phyloP scores from a whole-genome alignment of 306 rosid genomes.

The Castanopsis chinensis region DNA sequence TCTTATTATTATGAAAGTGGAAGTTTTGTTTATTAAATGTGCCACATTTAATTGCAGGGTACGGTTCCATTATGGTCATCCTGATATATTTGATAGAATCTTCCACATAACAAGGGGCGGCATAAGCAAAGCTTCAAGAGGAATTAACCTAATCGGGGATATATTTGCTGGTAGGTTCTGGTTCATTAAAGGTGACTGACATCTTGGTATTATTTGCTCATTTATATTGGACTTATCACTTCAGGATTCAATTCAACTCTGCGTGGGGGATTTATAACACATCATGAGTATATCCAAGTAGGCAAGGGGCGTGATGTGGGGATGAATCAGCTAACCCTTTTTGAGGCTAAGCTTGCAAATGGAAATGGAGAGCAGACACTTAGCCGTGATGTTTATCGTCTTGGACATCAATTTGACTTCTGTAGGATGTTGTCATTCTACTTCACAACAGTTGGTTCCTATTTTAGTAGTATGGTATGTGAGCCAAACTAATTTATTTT shows the following conservation, averaged over 20 bases:
- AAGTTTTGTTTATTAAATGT: neutral
- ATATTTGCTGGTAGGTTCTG: constrained; percentile 75
- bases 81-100: constrained; percentile 93
- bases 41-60: constrained; percentile 51
- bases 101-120: constrained; percentile 99
- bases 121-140: constrained; percentile 90
- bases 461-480: too few species aligned
- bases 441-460: constrained; percentile 2
- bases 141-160: constrained; percentile 84
- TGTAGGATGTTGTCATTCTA: constrained; percentile 56
- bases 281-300: constrained; percentile 7
- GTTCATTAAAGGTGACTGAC: constrained; percentile 19
- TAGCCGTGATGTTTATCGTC: too few species aligned
- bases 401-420: too few species aligned
- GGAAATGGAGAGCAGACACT: too few species aligned
- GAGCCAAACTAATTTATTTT: neutral
- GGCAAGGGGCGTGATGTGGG: too few species aligned
- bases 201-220: constrained; percentile 10
- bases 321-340: too few species aligned
- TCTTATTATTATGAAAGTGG: too few species aligned
- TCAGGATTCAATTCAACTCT: constrained; percentile 86
- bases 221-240: constrained; percentile 28
- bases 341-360: too few species aligned
- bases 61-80: constrained; percentile 97
- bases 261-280: constrained; percentile 84